Conservation (phyloP, 1,139 yeast species). For the Blastobotrys aristatus region DNA sequence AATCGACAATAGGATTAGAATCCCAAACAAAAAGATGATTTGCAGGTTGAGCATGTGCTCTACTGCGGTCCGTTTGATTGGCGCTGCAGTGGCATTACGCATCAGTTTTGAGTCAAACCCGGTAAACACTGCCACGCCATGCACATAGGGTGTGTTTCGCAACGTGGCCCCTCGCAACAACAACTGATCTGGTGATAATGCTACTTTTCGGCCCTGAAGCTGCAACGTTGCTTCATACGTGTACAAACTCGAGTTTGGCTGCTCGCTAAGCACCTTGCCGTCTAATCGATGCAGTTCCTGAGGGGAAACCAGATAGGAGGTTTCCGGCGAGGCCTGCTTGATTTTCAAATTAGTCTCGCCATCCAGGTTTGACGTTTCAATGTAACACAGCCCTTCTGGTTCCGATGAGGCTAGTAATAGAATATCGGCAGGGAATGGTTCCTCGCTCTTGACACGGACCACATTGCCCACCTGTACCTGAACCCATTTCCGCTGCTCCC, state of each 20-base stretch:
- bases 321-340: constrained; percentile 80
- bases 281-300: constrained; percentile 48
- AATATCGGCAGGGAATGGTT: constrained; percentile 92
- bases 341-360: constrained; percentile 97
- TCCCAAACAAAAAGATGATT: constrained; percentile 78
- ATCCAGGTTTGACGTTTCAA: constrained; percentile 95
- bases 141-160: constrained; percentile 92
- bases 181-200: constrained; percentile 86
- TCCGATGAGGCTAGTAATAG: constrained; percentile 84
- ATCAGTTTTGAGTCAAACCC: constrained; percentile 97
- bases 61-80: constrained; percentile 94
- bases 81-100: constrained; percentile 99
- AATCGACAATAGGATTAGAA: constrained; percentile 67
- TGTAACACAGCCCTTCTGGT: constrained; percentile 96
- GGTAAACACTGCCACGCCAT: constrained; percentile 89
- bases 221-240: constrained; percentile 90
- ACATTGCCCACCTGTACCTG: constrained; percentile 89
- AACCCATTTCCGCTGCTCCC: constrained; percentile 72
- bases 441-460: constrained; percentile 78
- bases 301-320: constrained; percentile 68
- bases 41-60: constrained; percentile 93
- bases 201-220: constrained; percentile 49
- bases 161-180: constrained; percentile 91
- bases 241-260: constrained; percentile 89
- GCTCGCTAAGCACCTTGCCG: constrained; percentile 73